Evolutionary conservation across 2,329 filamentous ascomycete genomes (phyloP), one percentile per base, ranked within the genome.

Genomic region (Monilinia vaccinii-corymbosi): DNA sequence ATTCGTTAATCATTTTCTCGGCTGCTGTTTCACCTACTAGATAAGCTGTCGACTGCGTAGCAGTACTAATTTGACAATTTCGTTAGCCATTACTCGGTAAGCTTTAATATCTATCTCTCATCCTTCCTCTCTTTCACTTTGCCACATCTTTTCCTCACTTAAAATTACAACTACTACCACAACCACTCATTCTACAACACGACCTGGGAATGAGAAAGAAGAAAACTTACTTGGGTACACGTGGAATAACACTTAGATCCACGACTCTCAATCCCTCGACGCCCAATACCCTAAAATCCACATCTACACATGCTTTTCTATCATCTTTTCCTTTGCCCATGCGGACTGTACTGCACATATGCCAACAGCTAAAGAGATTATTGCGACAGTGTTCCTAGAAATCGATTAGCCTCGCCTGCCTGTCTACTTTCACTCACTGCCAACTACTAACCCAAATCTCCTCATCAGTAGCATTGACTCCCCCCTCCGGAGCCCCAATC

Each of bases 41-140:
- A 68, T 83, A 84, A 1, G 81, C 81, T 8, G 77, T 77, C 7
- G 76, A 73, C 67, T 83, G 79, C 0, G 76, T 75, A 67, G 84
- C 81, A 51, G 76, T 76, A 66, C 74, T 81, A 32, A 11, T 31
- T 14, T n/a, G 3, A 23, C 1, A 28, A 28, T 28, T 57, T 10
- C 9, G 32, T 42, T 34, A 55, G 51, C 38, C 13, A 10, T 42
- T 21, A 3, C n/a, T n/a, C n/a, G n/a, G n/a, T n/a, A n/a, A n/a
- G n/a, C n/a, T n/a, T n/a, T n/a, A n/a, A n/a, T n/a, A 31, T 31
- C 21, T 16, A 10, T 42, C 10, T 11, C 46, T 3, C 21, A 9
- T n/a, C 18, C 13, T 44, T 16, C 18, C 6, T 5, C 10, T 31
- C 5, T 8, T 28, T 28, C 3, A 6, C 9, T 52, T 52, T 11